phyloP scores from a whole-genome alignment of 306 rosid species.

The Corylus avellana region DNA sequence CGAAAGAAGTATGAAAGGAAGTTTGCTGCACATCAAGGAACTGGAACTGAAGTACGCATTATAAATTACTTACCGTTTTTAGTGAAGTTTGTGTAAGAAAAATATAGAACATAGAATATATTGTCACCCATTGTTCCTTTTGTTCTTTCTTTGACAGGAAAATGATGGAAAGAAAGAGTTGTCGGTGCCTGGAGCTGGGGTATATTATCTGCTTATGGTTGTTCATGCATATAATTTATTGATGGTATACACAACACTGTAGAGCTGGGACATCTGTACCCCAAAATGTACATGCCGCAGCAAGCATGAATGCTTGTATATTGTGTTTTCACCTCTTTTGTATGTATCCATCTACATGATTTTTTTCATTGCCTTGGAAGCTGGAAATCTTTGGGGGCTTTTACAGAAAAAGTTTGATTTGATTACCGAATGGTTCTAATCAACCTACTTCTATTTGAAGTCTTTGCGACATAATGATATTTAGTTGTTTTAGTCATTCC shows the following conservation, averaged over 20 bases:
- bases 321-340: constrained; percentile 24
- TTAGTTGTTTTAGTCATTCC: constrained; percentile 5
- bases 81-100: not conserved
- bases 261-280: constrained; percentile 1
- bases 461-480: constrained; percentile 9
- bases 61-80: constrained; percentile 23
- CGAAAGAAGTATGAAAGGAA: constrained; percentile 89
- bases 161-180: constrained; percentile 70
- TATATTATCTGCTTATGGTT: constrained; percentile 36
- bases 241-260: constrained; percentile 10
- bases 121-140: constrained; percentile 27
- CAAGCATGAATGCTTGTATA: constrained; percentile 22
- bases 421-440: not conserved
- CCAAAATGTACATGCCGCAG: constrained; percentile 12
- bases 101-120: not conserved
- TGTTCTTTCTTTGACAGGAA: constrained; percentile 59
- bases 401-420: constrained; percentile 2
- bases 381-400: constrained; percentile 17
- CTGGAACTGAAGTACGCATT: constrained; percentile 60
- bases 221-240: constrained; percentile 22
- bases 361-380: constrained; percentile 12
- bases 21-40: constrained; percentile 85
- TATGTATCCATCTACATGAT: constrained; percentile 12
- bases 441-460: not conserved
- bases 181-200: constrained; percentile 99